Conservation (phyloP, 768 basidiomycete genomes). For the Suillus ampliporus region DNA sequence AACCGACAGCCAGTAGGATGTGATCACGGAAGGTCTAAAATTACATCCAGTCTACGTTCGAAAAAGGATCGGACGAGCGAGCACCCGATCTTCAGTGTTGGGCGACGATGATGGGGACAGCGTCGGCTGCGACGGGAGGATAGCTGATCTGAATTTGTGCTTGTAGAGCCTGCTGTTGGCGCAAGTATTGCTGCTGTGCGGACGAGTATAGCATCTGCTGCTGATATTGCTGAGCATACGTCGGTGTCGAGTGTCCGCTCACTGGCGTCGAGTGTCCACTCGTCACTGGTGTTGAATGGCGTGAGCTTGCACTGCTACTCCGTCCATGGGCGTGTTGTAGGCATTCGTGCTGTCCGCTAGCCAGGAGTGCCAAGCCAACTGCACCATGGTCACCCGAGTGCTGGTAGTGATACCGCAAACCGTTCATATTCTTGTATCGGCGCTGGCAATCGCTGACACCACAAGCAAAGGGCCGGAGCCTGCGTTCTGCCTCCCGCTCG, state of each 20-base stretch:
- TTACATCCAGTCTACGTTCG: conserved; percentile 11
- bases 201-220: conserved; percentile 45
- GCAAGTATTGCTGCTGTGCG: conserved; percentile 44
- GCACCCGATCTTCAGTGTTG: conserved; percentile 3
- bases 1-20: conserved; percentile 18
- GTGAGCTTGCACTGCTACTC: conserved; percentile 34
- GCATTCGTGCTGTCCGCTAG: conserved; percentile 71
- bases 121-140: neutral
- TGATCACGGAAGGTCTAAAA: neutral
- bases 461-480: conserved; percentile 86
- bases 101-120: neutral
- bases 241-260: conserved; percentile 34
- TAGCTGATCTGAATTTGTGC: conserved; percentile 35
- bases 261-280: conserved; percentile 40
- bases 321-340: conserved; percentile 43
- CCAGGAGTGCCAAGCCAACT: conserved; percentile 83
- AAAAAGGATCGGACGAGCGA: neutral
- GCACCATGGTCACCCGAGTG: conserved; percentile 96
- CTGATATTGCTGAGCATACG: conserved; percentile 40
- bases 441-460: conserved; percentile 86
- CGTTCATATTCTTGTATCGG: conserved; percentile 99
- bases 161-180: conserved; percentile 39
- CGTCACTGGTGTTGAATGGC: conserved; percentile 37
- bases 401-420: conserved; percentile 93
- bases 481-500: conserved; percentile 83